phyloP scores from a whole-genome alignment of 2,329 filamentous ascomycete genomes.

The Chrysosporium queenslandicum region DNA sequence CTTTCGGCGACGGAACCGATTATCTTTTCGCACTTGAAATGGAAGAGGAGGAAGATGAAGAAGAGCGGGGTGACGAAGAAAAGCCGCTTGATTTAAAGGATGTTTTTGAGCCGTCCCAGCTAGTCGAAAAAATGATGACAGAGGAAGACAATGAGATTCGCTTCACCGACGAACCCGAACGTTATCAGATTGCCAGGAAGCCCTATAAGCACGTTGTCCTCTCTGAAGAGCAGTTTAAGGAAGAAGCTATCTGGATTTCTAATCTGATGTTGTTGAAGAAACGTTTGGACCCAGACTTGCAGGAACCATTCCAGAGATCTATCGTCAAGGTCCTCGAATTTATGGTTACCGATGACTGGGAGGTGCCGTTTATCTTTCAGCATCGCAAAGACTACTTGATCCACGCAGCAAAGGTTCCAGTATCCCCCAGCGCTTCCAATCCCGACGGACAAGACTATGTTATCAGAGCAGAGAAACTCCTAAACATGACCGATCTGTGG shows the following conservation, averaged over 20 bases:
- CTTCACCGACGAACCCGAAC: constrained; percentile 78
- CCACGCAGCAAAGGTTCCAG: constrained; percentile 63
- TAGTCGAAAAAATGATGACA: constrained; percentile 87
- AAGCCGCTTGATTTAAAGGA: constrained; percentile 89
- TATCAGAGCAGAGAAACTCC: constrained; percentile 70
- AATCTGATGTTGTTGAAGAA: constrained; percentile 86
- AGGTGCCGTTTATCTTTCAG: constrained; percentile 96
- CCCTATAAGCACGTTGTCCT: constrained; percentile 75
- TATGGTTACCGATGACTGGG: constrained; percentile 85
- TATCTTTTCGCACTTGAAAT: constrained; percentile 89
- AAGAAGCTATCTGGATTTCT: constrained; percentile 87
- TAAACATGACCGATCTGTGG: constrained; percentile 91
- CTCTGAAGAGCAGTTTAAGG: constrained; percentile 72
- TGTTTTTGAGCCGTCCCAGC: constrained; percentile 92
- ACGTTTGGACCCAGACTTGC: constrained; percentile 58
- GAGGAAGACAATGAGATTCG: constrained; percentile 91
- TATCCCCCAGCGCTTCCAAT: constrained; percentile 54
- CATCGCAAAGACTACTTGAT: constrained; percentile 97
- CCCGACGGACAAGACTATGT: constrained; percentile 62
- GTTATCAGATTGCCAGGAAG: constrained; percentile 84
- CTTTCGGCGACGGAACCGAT: constrained; percentile 91
- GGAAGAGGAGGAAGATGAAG: constrained; percentile 72
- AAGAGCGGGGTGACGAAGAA: constrained; percentile 66
- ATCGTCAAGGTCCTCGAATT: constrained; percentile 90
- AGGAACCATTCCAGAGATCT: constrained; percentile 73